Evolutionary conservation across 208 protist species (phyloP).

Genomic region (Trypanosoma congolense): DNA sequence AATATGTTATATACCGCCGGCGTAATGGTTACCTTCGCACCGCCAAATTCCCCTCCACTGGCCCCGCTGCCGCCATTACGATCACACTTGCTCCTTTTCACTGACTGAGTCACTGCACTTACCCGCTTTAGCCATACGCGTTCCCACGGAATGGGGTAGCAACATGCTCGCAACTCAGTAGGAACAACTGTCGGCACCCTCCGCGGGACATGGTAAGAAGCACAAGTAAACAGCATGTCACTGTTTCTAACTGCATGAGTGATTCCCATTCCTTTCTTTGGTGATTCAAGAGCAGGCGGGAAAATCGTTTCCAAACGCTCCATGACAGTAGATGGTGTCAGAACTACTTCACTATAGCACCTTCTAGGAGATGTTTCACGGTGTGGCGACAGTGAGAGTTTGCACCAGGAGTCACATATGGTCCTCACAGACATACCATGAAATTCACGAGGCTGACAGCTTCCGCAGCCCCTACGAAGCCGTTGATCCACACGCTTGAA

Average conservation of each 20-base stretch:
- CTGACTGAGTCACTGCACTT: not conserved
- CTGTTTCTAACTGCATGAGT: not conserved
- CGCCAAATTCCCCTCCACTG: not conserved
- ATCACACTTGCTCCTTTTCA: not conserved
- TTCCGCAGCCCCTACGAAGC: too few species aligned
- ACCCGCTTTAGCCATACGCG: slow-evolving; percentile 3
- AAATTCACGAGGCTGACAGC: too few species aligned
- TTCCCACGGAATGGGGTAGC: slow-evolving; percentile 17
- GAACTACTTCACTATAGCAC: not conserved
- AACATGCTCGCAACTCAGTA: slow-evolving; percentile 9
- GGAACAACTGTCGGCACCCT: not conserved
- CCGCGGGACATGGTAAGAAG: too few species aligned
- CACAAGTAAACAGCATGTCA: too few species aligned
- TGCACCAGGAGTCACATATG: too few species aligned
- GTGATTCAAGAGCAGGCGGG: slow-evolving; percentile 6
- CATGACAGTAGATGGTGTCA: slow-evolving; percentile 17
- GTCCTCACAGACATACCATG: too few species aligned
- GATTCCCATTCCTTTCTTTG: not conserved
- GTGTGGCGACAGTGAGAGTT: not conserved
- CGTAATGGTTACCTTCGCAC: not conserved
- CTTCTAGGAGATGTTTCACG: not conserved
- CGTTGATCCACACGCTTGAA: not conserved
- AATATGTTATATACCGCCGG: slow-evolving; percentile 22
- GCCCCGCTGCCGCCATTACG: not conserved
- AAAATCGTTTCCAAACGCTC: slow-evolving; percentile 14